These are phyloP conservation scores for Endotrypanum monterogeii DNA, from an alignment of 208 protist species.

Conservation along the genomic window DNA sequence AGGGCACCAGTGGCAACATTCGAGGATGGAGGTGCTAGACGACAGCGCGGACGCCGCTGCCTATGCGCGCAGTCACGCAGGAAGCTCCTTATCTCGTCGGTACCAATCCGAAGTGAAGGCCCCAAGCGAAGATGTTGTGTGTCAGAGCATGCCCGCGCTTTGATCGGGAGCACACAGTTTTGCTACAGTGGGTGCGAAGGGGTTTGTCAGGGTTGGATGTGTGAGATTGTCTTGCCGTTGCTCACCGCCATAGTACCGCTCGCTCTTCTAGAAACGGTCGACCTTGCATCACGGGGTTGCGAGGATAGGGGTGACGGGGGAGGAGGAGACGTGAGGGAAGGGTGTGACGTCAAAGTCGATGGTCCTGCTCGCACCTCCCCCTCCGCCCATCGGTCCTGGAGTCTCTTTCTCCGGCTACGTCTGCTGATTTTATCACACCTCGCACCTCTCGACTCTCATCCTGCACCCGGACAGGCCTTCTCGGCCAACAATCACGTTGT, in stretches of 20 bases:
- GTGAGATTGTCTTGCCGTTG: not conserved
- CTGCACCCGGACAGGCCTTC: not conserved
- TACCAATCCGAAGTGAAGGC: slow-evolving; percentile 4
- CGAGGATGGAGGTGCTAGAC: slow-evolving; percentile 30
- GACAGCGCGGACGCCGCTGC: slow-evolving; percentile 9
- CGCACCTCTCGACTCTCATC: not conserved
- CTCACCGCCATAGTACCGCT: not conserved
- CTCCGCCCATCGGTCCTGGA: not conserved
- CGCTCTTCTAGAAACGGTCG: not conserved
- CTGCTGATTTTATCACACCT: no score
- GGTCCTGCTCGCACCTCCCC: not conserved
- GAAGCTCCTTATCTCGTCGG: slow-evolving; percentile 7
- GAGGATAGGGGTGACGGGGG: not conserved
- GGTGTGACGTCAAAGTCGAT: not conserved
- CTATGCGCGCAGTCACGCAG: not conserved
- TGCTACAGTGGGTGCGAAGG: not conserved
- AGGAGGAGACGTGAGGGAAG: not conserved
- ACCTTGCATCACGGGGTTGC: no score
- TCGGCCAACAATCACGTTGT: not conserved
- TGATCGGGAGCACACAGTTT: not conserved
- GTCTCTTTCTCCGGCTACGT: not conserved
- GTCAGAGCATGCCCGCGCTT: slow-evolving; percentile 13
- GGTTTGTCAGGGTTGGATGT: not conserved
- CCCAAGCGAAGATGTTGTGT: not conserved
- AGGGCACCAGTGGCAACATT: slow-evolving; percentile 12